These are phyloP conservation scores for Metschnikowia vanudenii DNA, from an alignment of 805 yeast genomes.

Conservation along the genomic window DNA sequence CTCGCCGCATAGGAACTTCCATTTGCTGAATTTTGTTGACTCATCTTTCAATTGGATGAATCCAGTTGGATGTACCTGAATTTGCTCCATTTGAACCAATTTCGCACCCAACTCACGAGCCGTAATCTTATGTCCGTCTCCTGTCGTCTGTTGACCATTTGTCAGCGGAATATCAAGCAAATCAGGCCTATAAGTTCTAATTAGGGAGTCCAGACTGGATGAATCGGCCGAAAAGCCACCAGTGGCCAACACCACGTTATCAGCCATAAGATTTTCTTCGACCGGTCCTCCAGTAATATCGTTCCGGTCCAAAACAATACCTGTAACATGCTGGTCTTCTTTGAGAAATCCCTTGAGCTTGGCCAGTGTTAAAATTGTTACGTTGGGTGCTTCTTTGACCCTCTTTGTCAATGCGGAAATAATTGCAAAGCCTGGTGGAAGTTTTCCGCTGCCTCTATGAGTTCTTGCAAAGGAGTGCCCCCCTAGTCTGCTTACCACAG, in stretches of 20 bases:
- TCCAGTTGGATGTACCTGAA: slow-evolving; percentile 66
- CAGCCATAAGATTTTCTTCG: slow-evolving; percentile 5
- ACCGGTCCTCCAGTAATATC: slow-evolving; percentile 12
- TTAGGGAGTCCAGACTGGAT: slow-evolving; percentile 30
- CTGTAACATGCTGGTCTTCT: slow-evolving; percentile 33
- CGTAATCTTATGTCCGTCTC: slow-evolving; percentile 58
- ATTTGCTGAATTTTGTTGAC: slow-evolving; percentile 36
- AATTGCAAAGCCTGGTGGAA: slow-evolving; percentile 63
- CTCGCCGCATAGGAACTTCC: slow-evolving; percentile 61
- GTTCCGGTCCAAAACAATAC: slow-evolving; percentile 35
- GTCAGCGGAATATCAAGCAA: slow-evolving; percentile 50
- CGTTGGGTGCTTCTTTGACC: slow-evolving; percentile 31
- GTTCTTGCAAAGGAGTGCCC: slow-evolving; percentile 43
- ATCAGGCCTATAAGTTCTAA: slow-evolving; percentile 48
- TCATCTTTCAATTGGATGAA: slow-evolving; percentile 42
- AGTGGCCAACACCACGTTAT: slow-evolving; percentile 49
- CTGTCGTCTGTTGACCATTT: slow-evolving; percentile 54
- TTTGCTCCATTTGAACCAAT: slow-evolving; percentile 55
- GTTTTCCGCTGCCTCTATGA: slow-evolving; percentile 39
- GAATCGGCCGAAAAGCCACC: slow-evolving; percentile 56
- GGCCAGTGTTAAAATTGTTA: slow-evolving; percentile 19
- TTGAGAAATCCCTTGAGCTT: slow-evolving; percentile 24
- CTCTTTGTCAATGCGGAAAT: slow-evolving; percentile 44
- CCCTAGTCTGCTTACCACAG: slow-evolving; percentile 34
- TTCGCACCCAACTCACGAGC: slow-evolving; percentile 44